Conservation (phyloP, 1,139 yeast genomes). For the Geotrichum klebahnii region DNA sequence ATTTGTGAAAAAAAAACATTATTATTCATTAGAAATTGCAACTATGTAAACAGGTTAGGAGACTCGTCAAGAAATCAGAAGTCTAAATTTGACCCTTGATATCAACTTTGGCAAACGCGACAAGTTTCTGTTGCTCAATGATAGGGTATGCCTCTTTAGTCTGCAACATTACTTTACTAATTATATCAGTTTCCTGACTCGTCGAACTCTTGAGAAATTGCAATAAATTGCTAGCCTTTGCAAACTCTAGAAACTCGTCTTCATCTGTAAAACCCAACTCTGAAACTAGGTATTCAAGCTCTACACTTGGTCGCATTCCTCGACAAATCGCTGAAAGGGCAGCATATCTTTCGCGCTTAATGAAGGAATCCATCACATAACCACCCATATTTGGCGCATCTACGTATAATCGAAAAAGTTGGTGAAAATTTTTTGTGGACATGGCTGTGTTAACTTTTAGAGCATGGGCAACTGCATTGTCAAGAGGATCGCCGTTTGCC, state of each 20-base stretch:
- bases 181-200: slow-evolving; percentile 1
- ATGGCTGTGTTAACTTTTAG: slow-evolving; percentile 46
- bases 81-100: slow-evolving; percentile 77
- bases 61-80: background rate
- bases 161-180: slow-evolving; percentile 33
- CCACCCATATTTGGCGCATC: slow-evolving; percentile 44
- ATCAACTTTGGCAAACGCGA: slow-evolving; percentile 62
- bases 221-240: slow-evolving; percentile 43
- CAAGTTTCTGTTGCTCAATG: slow-evolving; percentile 43
- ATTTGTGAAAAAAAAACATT: too few species aligned
- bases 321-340: slow-evolving; percentile 57
- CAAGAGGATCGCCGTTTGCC: slow-evolving; percentile 29
- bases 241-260: slow-evolving; percentile 42
- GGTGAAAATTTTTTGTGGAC: slow-evolving; percentile 50
- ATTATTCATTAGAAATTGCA: background rate
- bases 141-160: slow-evolving; percentile 47
- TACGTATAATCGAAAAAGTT: slow-evolving; percentile 47
- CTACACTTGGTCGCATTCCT: slow-evolving; percentile 53
- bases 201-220: slow-evolving; percentile 36
- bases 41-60: background rate
- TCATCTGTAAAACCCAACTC: slow-evolving; percentile 48
- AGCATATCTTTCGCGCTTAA: slow-evolving; percentile 55
- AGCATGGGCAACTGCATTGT: slow-evolving; percentile 44
- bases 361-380: slow-evolving; percentile 47
- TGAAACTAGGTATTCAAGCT: slow-evolving; percentile 45